Evolutionary conservation across 1,284 basidiomycete species (phyloP).

Genomic region (Cryptococcus sp.): DNA sequence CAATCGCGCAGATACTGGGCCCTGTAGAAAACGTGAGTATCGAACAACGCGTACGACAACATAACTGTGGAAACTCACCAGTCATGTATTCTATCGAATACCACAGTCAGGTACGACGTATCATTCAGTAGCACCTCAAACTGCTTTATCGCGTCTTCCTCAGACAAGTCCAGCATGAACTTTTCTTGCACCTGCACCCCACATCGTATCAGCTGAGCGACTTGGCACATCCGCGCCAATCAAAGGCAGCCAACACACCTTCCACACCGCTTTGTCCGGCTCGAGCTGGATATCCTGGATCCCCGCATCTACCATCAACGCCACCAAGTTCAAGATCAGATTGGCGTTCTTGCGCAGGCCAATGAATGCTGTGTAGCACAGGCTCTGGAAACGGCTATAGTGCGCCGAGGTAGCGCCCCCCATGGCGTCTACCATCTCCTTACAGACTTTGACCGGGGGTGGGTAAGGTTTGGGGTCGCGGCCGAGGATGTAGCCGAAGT

Average conservation of each 20-base stretch:
- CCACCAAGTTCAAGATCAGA: conserved; percentile 91
- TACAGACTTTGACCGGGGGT: conserved; percentile 96
- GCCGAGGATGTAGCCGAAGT: conserved; percentile 98
- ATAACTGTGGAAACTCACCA: conserved; percentile 23
- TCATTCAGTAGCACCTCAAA: conserved; percentile 92
- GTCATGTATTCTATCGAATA: conserved; percentile 83
- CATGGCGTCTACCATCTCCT: conserved; percentile 99
- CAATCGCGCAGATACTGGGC: conserved; percentile 48
- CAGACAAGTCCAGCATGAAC: conserved; percentile 87
- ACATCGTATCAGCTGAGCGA: background rate
- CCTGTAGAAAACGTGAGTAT: conserved; percentile 19
- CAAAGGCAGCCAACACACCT: conserved; percentile 41
- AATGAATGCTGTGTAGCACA: conserved; percentile 94
- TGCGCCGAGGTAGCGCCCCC: conserved; percentile 89
- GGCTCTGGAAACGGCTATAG: conserved; percentile 90
- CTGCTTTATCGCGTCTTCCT: conserved; percentile 95
- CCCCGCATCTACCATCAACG: conserved; percentile 96
- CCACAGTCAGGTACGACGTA: conserved; percentile 87
- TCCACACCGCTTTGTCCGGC: conserved; percentile 60
- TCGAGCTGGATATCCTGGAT: conserved; percentile 92
- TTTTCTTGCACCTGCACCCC: conserved; percentile 90
- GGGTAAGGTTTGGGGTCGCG: conserved; percentile 98
- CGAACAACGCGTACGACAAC: background rate
- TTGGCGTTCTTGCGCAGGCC: conserved; percentile 96
- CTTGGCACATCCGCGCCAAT: too few relatives aligned